Conservation (phyloP, 1,284 basidiomycete genomes). For the Heterobasidion annosum region DNA sequence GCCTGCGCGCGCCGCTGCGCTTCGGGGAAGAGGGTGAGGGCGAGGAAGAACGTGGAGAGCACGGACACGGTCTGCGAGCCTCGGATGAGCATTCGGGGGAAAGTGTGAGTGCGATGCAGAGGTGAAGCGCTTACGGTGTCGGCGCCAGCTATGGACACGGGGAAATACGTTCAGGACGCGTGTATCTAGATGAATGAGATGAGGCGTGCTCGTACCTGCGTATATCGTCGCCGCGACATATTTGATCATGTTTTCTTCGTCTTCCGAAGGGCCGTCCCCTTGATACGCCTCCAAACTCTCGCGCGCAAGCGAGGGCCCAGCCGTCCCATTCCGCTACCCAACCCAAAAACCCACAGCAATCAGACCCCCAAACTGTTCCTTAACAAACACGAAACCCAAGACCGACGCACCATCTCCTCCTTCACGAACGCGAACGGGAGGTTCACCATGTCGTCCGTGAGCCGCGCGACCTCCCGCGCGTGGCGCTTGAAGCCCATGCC, state of each 20-base stretch:
- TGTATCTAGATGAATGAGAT: too few relatives aligned
- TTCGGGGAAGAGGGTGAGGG: slow-evolving; percentile 16
- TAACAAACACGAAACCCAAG: not conserved
- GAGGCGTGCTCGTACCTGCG: not conserved
- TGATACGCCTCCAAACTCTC: not conserved
- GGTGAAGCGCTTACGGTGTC: not conserved
- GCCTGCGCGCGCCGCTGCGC: slow-evolving; percentile 16
- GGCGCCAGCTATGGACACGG: not conserved
- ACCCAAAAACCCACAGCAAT: not conserved
- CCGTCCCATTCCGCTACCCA: not conserved
- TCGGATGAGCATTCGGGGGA: not conserved
- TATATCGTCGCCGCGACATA: not conserved
- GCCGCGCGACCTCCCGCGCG: not conserved
- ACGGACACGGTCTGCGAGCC: not conserved
- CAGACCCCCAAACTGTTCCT: too few relatives aligned
- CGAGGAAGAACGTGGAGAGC: slow-evolving; percentile 12
- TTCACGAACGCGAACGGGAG: not conserved
- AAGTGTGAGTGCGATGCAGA: not conserved
- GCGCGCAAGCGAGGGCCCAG: not conserved
- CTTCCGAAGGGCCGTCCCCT: not conserved
- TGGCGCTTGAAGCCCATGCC: not conserved
- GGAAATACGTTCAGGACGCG: too few relatives aligned
- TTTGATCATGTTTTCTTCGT: not conserved
- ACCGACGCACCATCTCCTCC: not conserved
- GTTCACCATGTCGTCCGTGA: not conserved